Evolutionary conservation across 2,329 filamentous ascomycete species (phyloP).

Genomic region (Zopfia rhizophila): DNA sequence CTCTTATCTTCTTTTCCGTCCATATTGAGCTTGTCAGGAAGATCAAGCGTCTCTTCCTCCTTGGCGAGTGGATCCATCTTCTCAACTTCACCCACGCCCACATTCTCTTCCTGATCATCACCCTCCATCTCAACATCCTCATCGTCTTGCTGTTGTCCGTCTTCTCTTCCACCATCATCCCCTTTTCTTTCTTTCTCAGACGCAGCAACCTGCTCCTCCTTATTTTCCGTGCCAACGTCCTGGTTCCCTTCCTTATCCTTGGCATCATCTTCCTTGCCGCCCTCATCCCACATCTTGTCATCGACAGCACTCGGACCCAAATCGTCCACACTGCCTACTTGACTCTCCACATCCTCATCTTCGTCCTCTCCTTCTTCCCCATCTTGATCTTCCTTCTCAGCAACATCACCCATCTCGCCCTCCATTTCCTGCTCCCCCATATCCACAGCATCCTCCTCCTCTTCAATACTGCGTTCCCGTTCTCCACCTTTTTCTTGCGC

Average conservation of each 20-base stretch:
- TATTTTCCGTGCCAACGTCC: conserved; percentile 59
- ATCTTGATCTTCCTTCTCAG: conserved; percentile 65
- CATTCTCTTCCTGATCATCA: conserved; percentile 69
- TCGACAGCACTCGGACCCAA: conserved; percentile 90
- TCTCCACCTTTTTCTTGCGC: conserved; percentile 80
- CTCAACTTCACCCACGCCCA: conserved; percentile 73
- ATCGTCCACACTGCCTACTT: conserved; percentile 90
- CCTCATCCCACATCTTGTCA: conserved; percentile 98
- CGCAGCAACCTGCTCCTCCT: conserved; percentile 58
- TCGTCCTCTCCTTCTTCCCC: conserved; percentile 59
- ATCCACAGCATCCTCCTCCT: conserved; percentile 87
- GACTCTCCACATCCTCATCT: conserved; percentile 81
- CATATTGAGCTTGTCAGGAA: conserved; percentile 89
- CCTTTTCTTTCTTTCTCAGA: conserved; percentile 57
- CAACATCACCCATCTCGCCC: conserved; percentile 76
- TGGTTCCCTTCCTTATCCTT: conserved; percentile 82
- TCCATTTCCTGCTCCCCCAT: conserved; percentile 94
- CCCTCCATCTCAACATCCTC: conserved; percentile 65
- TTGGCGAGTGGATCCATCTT: conserved; percentile 79
- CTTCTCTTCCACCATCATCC: conserved; percentile 63
- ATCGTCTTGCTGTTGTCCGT: conserved; percentile 62
- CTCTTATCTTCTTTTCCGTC: conserved; percentile 72
- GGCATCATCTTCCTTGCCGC: conserved; percentile 78
- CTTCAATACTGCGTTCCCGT: conserved; percentile 73
- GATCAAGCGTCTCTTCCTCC: conserved; percentile 81